Conservation (phyloP, 768 basidiomycete species). For the Strobilomyces confusus region DNA sequence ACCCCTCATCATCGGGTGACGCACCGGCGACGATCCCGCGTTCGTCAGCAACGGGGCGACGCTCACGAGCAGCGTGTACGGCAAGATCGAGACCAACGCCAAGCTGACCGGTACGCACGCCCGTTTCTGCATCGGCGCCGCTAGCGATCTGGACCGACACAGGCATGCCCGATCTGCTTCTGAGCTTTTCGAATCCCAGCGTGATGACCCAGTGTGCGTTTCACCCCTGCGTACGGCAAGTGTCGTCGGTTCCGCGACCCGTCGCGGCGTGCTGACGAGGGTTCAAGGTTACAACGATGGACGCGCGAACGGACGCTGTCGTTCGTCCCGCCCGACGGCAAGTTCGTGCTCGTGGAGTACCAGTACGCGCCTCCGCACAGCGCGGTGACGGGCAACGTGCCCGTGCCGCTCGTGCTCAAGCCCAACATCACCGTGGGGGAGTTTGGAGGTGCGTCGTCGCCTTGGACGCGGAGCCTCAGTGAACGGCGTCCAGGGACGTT, state of each 20-base stretch:
- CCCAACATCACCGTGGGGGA: slow-evolving; percentile 31
- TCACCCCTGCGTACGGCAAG: slow-evolving; percentile 89
- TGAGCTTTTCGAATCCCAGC: slow-evolving; percentile 73
- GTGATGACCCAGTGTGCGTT: slow-evolving; percentile 78
- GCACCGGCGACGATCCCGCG: background rate
- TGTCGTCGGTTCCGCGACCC: background rate
- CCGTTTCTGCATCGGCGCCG: background rate
- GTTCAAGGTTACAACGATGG: slow-evolving; percentile 72
- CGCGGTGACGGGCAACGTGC: slow-evolving; percentile 41
- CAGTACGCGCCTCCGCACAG: slow-evolving; percentile 49
- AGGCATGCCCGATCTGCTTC: slow-evolving; percentile 87
- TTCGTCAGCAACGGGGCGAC: slow-evolving; percentile 59
- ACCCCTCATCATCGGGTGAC: background rate
- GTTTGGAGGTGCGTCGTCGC: slow-evolving; percentile 25
- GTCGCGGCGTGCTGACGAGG: slow-evolving; percentile 5
- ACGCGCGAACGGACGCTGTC: slow-evolving; percentile 71
- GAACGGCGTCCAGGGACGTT: slow-evolving; percentile 51
- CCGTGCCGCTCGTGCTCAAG: slow-evolving; percentile 51
- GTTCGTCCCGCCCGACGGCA: slow-evolving; percentile 92
- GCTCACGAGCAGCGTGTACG: slow-evolving; percentile 65
- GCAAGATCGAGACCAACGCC: slow-evolving; percentile 73
- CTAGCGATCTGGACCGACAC: slow-evolving; percentile 7
- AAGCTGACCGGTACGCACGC: slow-evolving; percentile 63
- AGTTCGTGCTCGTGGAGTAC: slow-evolving; percentile 82
- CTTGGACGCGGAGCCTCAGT: background rate